phyloP scores from a whole-genome alignment of 805 yeast genomes.

The Zygosaccharomyces kombuchaensis region DNA sequence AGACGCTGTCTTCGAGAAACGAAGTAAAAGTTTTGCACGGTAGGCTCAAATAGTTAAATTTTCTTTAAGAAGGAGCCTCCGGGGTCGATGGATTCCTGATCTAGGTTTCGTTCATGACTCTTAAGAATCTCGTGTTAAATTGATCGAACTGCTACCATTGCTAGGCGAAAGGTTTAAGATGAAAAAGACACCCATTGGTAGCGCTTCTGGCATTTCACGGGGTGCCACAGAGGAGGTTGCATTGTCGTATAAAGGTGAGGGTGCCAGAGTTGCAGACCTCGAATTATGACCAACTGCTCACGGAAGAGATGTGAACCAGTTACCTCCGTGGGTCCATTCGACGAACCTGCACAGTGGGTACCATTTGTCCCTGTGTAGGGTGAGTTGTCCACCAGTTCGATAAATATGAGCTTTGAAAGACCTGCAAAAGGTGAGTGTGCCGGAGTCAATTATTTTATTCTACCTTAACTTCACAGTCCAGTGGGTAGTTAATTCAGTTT shows the following conservation, averaged over 20 bases:
- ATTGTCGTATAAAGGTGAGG: slow-evolving; percentile 21
- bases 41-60: slow-evolving; percentile 29
- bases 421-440: slow-evolving; percentile 30
- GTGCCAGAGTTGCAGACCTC: slow-evolving; percentile 27
- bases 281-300: slow-evolving; percentile 37
- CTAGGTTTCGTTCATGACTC: slow-evolving; percentile 37
- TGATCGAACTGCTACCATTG: slow-evolving; percentile 29
- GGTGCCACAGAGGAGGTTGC: slow-evolving; percentile 14
- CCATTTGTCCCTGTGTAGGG: slow-evolving; percentile 27
- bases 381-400: slow-evolving; percentile 20
- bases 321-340: slow-evolving; percentile 23
- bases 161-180: slow-evolving; percentile 21
- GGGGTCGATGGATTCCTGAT: slow-evolving; percentile 38
- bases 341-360: slow-evolving; percentile 20
- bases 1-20: slow-evolving; percentile 26
- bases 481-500: slow-evolving; percentile 19
- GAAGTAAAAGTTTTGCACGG: slow-evolving; percentile 30
- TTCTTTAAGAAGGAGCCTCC: slow-evolving; percentile 25
- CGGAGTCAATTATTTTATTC: slow-evolving; percentile 25
- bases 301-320: slow-evolving; percentile 29
- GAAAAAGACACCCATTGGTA: slow-evolving; percentile 5
- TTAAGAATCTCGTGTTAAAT: slow-evolving; percentile 17
- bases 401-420: slow-evolving; percentile 15
- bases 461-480: slow-evolving; percentile 9
- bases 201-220: slow-evolving; percentile 9